Evolutionary conservation across 805 yeast species (phyloP).

Genomic region (Gaillardinia entomophila): DNA sequence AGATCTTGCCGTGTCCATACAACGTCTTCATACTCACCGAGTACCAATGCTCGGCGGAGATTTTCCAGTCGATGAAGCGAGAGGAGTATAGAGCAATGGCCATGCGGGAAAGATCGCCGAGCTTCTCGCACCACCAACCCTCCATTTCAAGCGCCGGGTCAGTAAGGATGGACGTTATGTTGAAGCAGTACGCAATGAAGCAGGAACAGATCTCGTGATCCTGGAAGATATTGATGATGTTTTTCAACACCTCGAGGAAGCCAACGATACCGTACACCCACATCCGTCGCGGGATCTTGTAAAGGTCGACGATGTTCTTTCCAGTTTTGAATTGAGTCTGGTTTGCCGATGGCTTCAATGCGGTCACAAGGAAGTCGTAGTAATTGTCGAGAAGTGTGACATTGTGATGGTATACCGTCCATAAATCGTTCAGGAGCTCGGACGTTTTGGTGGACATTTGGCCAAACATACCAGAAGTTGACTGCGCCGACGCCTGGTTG

Average conservation of each 20-base stretch:
- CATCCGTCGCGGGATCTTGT: constrained; percentile 71
- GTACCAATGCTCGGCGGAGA: constrained; percentile 81
- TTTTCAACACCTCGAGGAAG: constrained; percentile 69
- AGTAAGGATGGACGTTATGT: constrained; percentile 48
- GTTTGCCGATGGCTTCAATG: constrained; percentile 55
- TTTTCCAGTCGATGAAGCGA: constrained; percentile 79
- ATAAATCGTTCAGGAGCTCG: constrained; percentile 54
- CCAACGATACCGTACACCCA: constrained; percentile 88
- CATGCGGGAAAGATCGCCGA: constrained; percentile 84
- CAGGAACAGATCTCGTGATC: constrained; percentile 77
- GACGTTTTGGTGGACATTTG: constrained; percentile 27
- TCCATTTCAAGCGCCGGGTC: constrained; percentile 54
- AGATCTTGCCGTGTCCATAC: constrained; percentile 80
- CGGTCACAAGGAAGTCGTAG: constrained; percentile 65
- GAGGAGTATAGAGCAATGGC: constrained; percentile 81
- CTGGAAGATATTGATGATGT: constrained; percentile 64
- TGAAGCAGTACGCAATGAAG: constrained; percentile 68
- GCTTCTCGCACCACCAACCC: constrained; percentile 78
- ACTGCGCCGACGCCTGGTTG: constrained; percentile 20
- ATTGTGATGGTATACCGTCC: constrained; percentile 68
- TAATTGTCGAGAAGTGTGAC: constrained; percentile 63
- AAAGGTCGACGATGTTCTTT: constrained; percentile 67
- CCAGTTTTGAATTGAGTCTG: constrained; percentile 60
- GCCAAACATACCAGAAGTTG: constrained; percentile 7
- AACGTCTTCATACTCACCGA: constrained; percentile 63